Evolutionary conservation across 192 early-diverging fungal genomes (phyloP).

Genomic region (Linnemannia exigua): DNA sequence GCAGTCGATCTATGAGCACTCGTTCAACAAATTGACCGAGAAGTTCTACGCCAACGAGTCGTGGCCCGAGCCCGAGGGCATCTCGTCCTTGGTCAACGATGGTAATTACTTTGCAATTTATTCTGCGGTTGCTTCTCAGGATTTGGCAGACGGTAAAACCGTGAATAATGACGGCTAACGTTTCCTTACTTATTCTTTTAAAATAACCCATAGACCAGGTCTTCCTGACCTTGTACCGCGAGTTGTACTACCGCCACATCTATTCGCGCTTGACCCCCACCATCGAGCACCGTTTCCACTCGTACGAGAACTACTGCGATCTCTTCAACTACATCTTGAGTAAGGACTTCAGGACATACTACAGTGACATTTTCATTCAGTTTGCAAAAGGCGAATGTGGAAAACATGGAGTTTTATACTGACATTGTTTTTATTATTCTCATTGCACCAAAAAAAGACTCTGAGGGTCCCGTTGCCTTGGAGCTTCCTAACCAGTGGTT

Average conservation of each 20-base stretch:
- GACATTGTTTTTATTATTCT: background rate
- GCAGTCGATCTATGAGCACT: constrained; percentile 88
- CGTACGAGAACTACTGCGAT: constrained; percentile 97
- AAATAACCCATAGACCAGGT: constrained; percentile 71
- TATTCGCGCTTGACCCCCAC: constrained; percentile 92
- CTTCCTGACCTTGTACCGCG: constrained; percentile 95
- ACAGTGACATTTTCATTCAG: constrained; percentile 18
- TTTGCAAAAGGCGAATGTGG: background rate
- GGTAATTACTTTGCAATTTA: constrained; percentile 62
- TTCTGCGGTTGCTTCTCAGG: background rate
- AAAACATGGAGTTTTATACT: background rate
- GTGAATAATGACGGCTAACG: background rate
- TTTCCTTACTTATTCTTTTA: background rate
- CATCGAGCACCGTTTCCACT: constrained; percentile 91
- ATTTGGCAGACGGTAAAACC: background rate
- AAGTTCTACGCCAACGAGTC: constrained; percentile 90
- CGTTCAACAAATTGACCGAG: constrained; percentile 93
- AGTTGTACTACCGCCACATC: constrained; percentile 97
- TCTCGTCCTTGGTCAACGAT: constrained; percentile 86
- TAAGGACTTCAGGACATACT: constrained; percentile 52
- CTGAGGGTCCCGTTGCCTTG: constrained; percentile 87
- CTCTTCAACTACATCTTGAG: constrained; percentile 97
- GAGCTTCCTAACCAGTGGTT: constrained; percentile 99
- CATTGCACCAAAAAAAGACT: constrained; percentile 58
- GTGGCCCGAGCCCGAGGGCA: constrained; percentile 91